These are phyloP conservation scores for Polytrichum commune DNA, from an alignment of 225 moss, liverwort and hornwort species.

Conservation along the genomic window DNA sequence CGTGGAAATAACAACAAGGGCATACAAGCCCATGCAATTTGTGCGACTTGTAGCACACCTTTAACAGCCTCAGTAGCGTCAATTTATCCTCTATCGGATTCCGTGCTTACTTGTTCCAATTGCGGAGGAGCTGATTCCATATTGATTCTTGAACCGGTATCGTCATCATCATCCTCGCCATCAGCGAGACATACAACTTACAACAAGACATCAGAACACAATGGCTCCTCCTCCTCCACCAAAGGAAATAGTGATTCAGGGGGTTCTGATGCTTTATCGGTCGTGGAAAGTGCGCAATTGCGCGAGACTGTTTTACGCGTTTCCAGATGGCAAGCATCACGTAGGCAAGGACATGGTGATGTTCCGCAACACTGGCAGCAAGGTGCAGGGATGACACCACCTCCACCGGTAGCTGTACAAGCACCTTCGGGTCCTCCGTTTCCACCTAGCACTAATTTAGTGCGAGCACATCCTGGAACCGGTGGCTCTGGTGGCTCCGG, in stretches of 20 bases:
- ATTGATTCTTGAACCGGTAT: slow-evolving; percentile 27
- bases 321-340: slow-evolving; percentile 68
- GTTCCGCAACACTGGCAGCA: slow-evolving; percentile 88
- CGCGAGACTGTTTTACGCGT: slow-evolving; percentile 74
- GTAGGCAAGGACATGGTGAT: slow-evolving; percentile 69
- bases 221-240: slow-evolving; percentile 1
- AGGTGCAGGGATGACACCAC: slow-evolving; percentile 56
- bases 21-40: slow-evolving; percentile 44
- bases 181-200: slow-evolving; percentile 4
- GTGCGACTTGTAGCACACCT: slow-evolving; percentile 40
- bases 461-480: slow-evolving; percentile 69
- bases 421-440: slow-evolving; percentile 69
- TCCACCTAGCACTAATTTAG: slow-evolving; percentile 62
- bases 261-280: slow-evolving; percentile 22
- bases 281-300: slow-evolving; percentile 58
- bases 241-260: slow-evolving; percentile 16
- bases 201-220: slow-evolving; percentile 5
- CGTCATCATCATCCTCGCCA: slow-evolving; percentile 1
- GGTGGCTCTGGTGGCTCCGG: slow-evolving; percentile 64
- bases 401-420: slow-evolving; percentile 58
- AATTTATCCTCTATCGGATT: slow-evolving; percentile 49
- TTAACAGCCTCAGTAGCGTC: slow-evolving; percentile 52
- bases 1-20: slow-evolving; percentile 32
- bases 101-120: slow-evolving; percentile 45
- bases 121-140: slow-evolving; percentile 49